Evolutionary conservation across 305 asterid species (phyloP).

Genomic region (Fraxinus latifolia): DNA sequence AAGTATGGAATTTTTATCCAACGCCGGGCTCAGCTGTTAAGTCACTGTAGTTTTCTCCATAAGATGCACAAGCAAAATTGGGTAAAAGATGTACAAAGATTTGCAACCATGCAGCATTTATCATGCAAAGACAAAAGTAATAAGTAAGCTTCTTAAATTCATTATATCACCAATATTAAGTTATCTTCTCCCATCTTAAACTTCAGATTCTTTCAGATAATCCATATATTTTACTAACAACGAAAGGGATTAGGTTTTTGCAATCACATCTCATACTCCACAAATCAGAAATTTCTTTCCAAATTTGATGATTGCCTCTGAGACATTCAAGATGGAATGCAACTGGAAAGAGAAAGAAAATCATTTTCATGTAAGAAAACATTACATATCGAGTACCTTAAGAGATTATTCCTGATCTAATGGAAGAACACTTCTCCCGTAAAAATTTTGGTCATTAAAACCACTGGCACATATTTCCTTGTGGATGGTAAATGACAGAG

Average conservation of each 20-base stretch:
- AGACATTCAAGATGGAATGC: not conserved
- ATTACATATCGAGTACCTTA: not conserved
- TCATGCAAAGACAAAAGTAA: not conserved
- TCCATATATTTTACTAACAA: not conserved
- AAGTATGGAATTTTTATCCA: not conserved
- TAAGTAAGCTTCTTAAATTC: not conserved
- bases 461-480: not conserved
- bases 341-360: not conserved
- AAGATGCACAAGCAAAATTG: not conserved
- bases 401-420: not conserved
- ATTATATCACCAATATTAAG: not conserved
- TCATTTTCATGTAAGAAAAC: not conserved
- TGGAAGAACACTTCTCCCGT: not conserved
- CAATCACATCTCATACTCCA: not conserved
- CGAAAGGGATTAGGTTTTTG: not conserved
- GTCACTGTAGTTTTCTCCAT: not conserved
- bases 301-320: not conserved
- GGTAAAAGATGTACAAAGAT: not conserved
- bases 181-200: not conserved
- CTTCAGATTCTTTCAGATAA: not conserved
- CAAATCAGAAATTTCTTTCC: not conserved
- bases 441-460: not conserved
- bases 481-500: not conserved
- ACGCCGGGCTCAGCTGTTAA: not conserved
- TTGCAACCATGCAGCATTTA: not conserved